phyloP scores from a whole-genome alignment of 179 eudicot genomes.

The Beta lomatogona region DNA sequence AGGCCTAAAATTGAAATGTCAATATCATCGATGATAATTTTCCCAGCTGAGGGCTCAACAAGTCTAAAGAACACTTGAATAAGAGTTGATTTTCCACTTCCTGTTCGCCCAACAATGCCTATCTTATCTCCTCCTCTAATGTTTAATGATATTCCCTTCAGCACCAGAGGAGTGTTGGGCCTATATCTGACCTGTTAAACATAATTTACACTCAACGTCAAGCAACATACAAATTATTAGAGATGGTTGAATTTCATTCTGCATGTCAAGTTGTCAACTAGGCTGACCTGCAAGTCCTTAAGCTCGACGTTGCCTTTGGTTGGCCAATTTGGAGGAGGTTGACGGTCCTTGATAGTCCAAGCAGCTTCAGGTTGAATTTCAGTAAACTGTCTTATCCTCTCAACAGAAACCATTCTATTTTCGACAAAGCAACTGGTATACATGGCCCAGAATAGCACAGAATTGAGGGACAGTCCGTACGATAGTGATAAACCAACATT shows the following conservation, averaged over 20 bases:
- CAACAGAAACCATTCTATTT: slow-evolving; percentile 96
- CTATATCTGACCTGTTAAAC: slow-evolving; percentile 81
- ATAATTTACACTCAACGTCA: neutral
- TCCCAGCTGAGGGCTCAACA: slow-evolving; percentile 92
- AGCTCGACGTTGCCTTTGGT: slow-evolving; percentile 73
- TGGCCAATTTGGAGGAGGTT: slow-evolving; percentile 86
- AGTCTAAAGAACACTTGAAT: slow-evolving; percentile 89
- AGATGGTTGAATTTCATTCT: neutral
- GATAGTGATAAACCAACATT: slow-evolving; percentile 86
- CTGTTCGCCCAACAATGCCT: slow-evolving; percentile 96
- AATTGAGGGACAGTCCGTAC: slow-evolving; percentile 86
- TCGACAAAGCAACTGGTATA: slow-evolving; percentile 91
- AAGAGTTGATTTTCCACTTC: slow-evolving; percentile 91
- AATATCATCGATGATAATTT: slow-evolving; percentile 67
- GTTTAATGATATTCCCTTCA: slow-evolving; percentile 74
- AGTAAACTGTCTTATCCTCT: slow-evolving; percentile 85
- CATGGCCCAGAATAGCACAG: slow-evolving; percentile 63
- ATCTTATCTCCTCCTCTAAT: slow-evolving; percentile 91
- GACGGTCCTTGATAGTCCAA: slow-evolving; percentile 65
- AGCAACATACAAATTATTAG: neutral
- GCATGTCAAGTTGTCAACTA: neutral
- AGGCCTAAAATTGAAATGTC: slow-evolving; percentile 77
- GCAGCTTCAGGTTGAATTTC: slow-evolving; percentile 82
- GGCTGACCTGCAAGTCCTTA: slow-evolving; percentile 65
- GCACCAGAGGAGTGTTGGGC: slow-evolving; percentile 86